These are phyloP conservation scores for Filosporella fistucella DNA, from an alignment of 495 filamentous ascomycete genomes.

Conservation along the genomic window DNA sequence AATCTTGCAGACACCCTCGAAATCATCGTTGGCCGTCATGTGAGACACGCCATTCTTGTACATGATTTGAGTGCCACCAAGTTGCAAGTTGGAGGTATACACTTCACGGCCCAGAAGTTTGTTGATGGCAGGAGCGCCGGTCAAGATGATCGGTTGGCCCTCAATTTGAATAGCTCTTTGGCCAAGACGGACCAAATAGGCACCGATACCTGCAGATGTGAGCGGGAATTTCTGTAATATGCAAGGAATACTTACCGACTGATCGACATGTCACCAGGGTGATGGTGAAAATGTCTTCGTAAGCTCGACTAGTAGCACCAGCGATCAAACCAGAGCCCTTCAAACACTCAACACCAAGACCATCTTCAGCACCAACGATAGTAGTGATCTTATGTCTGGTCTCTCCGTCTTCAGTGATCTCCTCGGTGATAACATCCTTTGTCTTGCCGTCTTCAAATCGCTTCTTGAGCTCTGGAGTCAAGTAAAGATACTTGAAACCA, in stretches of 20 bases:
- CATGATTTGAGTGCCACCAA: conserved; percentile 99
- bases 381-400: conserved; percentile 91
- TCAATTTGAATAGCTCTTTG: conserved; percentile 99
- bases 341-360: conserved; percentile 95
- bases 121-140: conserved; percentile 95
- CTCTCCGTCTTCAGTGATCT: conserved; percentile 80
- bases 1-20: conserved; percentile 96
- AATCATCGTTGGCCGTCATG: conserved; percentile 97
- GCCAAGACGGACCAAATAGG: conserved; percentile 94
- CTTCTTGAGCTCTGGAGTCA: conserved; percentile 80
- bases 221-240: conserved; percentile 26
- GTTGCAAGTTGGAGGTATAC: conserved; percentile 97
- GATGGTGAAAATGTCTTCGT: conserved; percentile 98
- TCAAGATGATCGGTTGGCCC: conserved; percentile 97
- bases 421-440: conserved; percentile 84
- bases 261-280: conserved; percentile 97
- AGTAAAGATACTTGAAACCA: conserved; percentile 98
- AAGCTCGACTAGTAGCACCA: conserved; percentile 92
- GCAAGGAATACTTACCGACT: conserved; percentile 49
- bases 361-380: conserved; percentile 90
- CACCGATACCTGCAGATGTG: conserved; percentile 70
- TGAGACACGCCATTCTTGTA: conserved; percentile 99
- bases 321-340: conserved; percentile 97
- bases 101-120: conserved; percentile 97
- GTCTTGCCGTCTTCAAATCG: conserved; percentile 79